phyloP scores from a whole-genome alignment of 768 basidiomycete species.

The Suillus hirtellus region DNA sequence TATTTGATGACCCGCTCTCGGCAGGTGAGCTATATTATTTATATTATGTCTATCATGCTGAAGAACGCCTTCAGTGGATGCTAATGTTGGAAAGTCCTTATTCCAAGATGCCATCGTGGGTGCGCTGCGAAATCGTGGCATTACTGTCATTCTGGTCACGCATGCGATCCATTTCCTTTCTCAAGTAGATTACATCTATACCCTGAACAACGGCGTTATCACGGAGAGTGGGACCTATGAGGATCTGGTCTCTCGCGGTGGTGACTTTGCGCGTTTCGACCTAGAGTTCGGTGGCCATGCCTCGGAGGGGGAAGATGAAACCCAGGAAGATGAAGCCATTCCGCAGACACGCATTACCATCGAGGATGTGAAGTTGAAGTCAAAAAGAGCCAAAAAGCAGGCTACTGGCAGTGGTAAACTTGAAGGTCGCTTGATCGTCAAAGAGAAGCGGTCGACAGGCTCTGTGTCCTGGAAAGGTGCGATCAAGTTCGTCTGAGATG shows the following conservation, averaged over 20 bases:
- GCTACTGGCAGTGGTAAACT: constrained; percentile 60
- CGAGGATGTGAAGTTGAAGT: constrained; percentile 40
- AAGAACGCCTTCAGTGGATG: constrained; percentile 50
- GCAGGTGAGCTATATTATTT: constrained; percentile 42
- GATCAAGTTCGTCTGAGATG: constrained; percentile 11
- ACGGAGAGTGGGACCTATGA: constrained; percentile 53
- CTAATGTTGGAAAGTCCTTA: constrained; percentile 70
- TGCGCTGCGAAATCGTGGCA: constrained; percentile 42
- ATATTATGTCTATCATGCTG: neutral
- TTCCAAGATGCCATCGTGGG: constrained; percentile 64
- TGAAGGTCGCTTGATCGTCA: constrained; percentile 65
- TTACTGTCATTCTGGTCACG: constrained; percentile 56
- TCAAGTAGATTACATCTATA: constrained; percentile 52
- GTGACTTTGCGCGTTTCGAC: constrained; percentile 58
- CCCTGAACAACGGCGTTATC: constrained; percentile 43
- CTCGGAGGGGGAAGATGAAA: constrained; percentile 33
- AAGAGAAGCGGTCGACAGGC: constrained; percentile 66
- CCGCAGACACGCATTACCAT: constrained; percentile 21
- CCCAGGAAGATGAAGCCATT: constrained; percentile 24
- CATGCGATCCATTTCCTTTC: constrained; percentile 57
- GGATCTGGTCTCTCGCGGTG: constrained; percentile 48
- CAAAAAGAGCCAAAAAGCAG: constrained; percentile 31
- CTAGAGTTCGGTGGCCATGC: constrained; percentile 60
- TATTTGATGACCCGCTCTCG: constrained; percentile 67
- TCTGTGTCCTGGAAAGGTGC: constrained; percentile 53